These are phyloP conservation scores for Erigeron philadelphicus DNA, from an alignment of 140 eudicot genomes.

Conservation along the genomic window DNA sequence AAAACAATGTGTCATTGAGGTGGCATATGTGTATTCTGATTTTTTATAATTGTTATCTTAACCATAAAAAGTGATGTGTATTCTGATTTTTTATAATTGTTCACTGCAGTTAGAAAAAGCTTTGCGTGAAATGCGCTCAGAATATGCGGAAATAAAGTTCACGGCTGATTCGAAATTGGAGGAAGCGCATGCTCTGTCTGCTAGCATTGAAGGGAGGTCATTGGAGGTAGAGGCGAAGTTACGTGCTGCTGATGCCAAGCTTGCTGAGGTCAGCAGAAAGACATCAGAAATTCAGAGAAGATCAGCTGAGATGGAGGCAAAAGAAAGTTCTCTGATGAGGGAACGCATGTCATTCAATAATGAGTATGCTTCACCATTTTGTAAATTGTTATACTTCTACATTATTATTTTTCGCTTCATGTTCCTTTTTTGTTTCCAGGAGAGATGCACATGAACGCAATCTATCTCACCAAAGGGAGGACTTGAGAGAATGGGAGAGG, in stretches of 20 bases:
- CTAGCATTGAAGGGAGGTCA: conserved; percentile 78
- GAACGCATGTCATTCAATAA: conserved; percentile 68
- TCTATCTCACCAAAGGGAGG: conserved; percentile 74
- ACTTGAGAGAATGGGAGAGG: conserved; percentile 85
- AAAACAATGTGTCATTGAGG: conserved; percentile 79
- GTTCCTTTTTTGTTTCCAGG: conserved; percentile 32
- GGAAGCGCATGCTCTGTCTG: conserved; percentile 72
- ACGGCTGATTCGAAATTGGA: conserved; percentile 88
- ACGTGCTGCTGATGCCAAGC: conserved; percentile 91
- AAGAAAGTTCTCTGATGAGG: conserved; percentile 72
- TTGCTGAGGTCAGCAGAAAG: conserved; percentile 92
- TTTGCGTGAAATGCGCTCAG: conserved; percentile 79
- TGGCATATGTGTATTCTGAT: conserved; percentile 22
- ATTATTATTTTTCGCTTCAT: conserved; percentile 6
- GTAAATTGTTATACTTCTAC: not conserved
- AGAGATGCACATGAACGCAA: conserved; percentile 64
- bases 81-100: conserved; percentile 9
- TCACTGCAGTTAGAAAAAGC: conserved; percentile 78
- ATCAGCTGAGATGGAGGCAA: conserved; percentile 57
- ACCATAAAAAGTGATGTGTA: conserved; percentile 5
- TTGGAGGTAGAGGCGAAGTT: conserved; percentile 80
- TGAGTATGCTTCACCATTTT: conserved; percentile 57
- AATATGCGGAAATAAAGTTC: conserved; percentile 81
- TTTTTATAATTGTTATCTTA: conserved; percentile 13
- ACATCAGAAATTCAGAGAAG: conserved; percentile 80